Evolutionary conservation across 2,329 filamentous ascomycete genomes (phyloP).

Genomic region (Phoma sp.): DNA sequence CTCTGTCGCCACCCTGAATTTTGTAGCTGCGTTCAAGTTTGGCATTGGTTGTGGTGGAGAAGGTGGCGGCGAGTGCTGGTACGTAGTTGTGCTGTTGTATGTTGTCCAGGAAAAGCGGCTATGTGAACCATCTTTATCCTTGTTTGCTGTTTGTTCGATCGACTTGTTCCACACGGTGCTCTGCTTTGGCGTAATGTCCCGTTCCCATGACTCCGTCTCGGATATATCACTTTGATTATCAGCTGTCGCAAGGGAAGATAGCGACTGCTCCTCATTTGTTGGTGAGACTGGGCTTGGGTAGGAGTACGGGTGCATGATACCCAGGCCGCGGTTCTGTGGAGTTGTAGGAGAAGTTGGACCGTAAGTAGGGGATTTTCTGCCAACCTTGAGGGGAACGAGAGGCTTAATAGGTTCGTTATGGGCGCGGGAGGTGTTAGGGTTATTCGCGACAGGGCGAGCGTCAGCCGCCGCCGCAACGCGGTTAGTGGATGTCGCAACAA

Average conservation of each 20-base stretch:
- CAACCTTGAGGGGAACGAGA: constrained; percentile 52
- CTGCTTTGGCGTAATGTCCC: constrained; percentile 35
- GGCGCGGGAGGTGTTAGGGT: constrained; percentile 28
- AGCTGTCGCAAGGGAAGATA: constrained; percentile 16
- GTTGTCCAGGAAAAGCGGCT: constrained; percentile 44
- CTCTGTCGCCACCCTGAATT: constrained; percentile 31
- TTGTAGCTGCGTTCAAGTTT: constrained; percentile 16
- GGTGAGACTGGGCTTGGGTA: constrained; percentile 43
- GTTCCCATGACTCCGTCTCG: constrained; percentile 25
- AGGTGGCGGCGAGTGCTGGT: constrained; percentile 53
- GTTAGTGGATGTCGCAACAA: constrained; percentile 33
- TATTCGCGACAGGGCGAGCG: constrained; percentile 40
- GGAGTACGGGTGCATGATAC: constrained; percentile 31
- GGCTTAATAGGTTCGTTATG: constrained; percentile 53
- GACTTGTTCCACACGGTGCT: constrained; percentile 30
- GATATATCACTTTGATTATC: constrained; percentile 19
- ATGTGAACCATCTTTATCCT: constrained; percentile 26
- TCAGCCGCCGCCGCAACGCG: constrained; percentile 35
- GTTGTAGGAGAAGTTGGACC: constrained; percentile 43
- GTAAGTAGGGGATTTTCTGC: constrained; percentile 45
- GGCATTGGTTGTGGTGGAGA: constrained; percentile 51
- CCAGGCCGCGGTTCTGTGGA: constrained; percentile 33
- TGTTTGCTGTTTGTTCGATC: constrained; percentile 32
- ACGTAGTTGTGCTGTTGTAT: constrained; percentile 47
- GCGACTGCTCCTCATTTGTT: constrained; percentile 29